A percentile compares a stretch with the other conserved stretches of the same genome.
phyloP scores from a whole-genome alignment of 1,284 basidiomycete species.

The Ganoderma boninense region DNA sequence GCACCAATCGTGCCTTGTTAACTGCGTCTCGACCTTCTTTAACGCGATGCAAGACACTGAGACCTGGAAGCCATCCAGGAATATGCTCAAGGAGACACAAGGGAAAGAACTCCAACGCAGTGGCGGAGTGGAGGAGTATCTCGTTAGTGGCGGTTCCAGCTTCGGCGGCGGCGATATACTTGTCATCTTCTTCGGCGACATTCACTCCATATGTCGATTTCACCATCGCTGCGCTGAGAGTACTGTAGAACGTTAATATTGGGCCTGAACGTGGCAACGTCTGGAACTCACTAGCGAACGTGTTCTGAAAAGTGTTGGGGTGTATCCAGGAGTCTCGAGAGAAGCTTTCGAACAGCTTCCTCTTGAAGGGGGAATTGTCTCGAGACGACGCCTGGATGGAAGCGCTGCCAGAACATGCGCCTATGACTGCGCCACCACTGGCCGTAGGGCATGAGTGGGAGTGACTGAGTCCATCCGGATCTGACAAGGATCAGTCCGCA shows the following conservation, averaged over 20 bases:
- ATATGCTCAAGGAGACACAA: background rate
- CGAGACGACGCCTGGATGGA: background rate
- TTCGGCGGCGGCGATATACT: background rate
- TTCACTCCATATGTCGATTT: background rate
- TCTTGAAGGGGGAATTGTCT: background rate
- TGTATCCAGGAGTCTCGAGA: background rate
- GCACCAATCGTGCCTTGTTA: background rate
- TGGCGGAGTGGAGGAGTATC: background rate
- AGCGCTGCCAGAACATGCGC: constrained; percentile 4
- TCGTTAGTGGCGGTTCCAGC: background rate
- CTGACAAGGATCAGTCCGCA: background rate
- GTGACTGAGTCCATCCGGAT: background rate
- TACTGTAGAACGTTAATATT: background rate
- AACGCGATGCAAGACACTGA: background rate
- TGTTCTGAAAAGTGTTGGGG: background rate
- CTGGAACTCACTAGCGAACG: background rate
- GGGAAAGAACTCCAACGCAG: background rate
- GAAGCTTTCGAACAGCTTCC: background rate
- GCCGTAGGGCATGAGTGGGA: constrained; percentile 7
- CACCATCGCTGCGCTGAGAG: background rate
- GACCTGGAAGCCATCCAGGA: background rate
- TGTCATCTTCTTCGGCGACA: background rate
- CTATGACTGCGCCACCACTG: constrained; percentile 2
- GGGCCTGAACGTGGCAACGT: background rate
- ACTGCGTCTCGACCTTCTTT: background rate